A percentile compares a stretch with the other conserved stretches of the same genome.
Evolutionary conservation across 179 eudicot species (phyloP).

Genomic region (Silene noctiflora): DNA sequence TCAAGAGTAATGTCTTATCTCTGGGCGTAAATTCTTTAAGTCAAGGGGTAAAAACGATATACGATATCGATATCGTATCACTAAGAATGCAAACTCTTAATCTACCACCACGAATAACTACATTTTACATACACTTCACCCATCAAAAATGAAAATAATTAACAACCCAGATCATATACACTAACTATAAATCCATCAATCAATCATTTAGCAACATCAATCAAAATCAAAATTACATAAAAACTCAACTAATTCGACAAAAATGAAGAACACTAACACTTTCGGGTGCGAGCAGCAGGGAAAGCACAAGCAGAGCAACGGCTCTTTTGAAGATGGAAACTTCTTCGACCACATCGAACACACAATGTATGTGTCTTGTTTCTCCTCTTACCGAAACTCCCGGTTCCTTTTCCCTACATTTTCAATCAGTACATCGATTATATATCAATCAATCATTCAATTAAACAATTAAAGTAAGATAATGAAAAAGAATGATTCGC

Average conservation of each 20-base stretch:
- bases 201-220: not conserved
- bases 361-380: constrained; percentile 93
- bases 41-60: not conserved
- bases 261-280: constrained; percentile 38
- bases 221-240: not conserved
- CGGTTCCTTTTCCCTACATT: constrained; percentile 70
- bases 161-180: not conserved
- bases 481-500: not conserved
- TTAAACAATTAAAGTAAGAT: too few species aligned
- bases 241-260: not conserved
- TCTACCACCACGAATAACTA: not conserved
- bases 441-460: not conserved
- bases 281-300: constrained; percentile 67
- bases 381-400: constrained; percentile 86
- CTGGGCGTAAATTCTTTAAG: not conserved
- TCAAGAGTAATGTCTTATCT: too few species aligned
- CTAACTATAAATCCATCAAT: too few species aligned
- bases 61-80: not conserved
- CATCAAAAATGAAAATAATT: too few species aligned
- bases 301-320: constrained; percentile 66
- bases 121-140: not conserved
- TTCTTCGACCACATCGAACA: constrained; percentile 75
- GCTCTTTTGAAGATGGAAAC: constrained; percentile 81
- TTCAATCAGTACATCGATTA: not conserved
- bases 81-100: not conserved